Conservation (phyloP, 2,329 filamentous ascomycete species). For the Podosphaera fusca region DNA sequence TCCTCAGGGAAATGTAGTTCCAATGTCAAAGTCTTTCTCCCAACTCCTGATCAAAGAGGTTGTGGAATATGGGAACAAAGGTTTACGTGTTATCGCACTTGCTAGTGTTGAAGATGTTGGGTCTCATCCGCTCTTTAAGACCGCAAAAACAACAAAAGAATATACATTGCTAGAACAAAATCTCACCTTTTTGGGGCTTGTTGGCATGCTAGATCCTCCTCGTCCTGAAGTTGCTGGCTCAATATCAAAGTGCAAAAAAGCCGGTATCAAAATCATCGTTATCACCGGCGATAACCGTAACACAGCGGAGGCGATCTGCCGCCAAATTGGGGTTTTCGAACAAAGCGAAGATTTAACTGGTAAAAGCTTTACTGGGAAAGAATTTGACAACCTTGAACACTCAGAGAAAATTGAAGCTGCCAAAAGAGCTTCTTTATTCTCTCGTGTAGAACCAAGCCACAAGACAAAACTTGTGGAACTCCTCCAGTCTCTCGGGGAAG, state of each 20-base stretch:
- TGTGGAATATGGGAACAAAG: conserved; percentile 71
- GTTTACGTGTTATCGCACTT: conserved; percentile 83
- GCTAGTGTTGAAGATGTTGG: conserved; percentile 61
- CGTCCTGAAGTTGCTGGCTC: conserved; percentile 73
- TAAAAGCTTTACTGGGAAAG: conserved; percentile 86
- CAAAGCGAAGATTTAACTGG: conserved; percentile 58
- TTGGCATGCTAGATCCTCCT: conserved; percentile 92
- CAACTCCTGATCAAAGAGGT: conserved; percentile 57
- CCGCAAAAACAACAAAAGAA: conserved; percentile 60
- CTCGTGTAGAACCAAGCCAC: conserved; percentile 81
- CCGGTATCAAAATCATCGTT: conserved; percentile 89
- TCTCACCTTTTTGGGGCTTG: conserved; percentile 80
- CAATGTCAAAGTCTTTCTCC: conserved; percentile 44
- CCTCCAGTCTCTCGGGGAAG: conserved; percentile 74
- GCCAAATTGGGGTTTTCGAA: conserved; percentile 85
- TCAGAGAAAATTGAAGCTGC: conserved; percentile 65
- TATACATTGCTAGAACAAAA: conserved; percentile 79
- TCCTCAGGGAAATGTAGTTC: conserved; percentile 51
- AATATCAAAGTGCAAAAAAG: conserved; percentile 71
- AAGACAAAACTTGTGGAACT: conserved; percentile 97
- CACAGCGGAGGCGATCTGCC: conserved; percentile 92
- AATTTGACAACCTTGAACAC: conserved; percentile 71
- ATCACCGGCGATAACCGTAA: conserved; percentile 97
- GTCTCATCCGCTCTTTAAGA: conserved; percentile 43
- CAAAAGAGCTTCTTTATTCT: conserved; percentile 74